A percentile compares a stretch with the other conserved stretches of the same genome.
phyloP scores from a whole-genome alignment of 768 basidiomycete genomes.

The Lactifluus rugatus region DNA sequence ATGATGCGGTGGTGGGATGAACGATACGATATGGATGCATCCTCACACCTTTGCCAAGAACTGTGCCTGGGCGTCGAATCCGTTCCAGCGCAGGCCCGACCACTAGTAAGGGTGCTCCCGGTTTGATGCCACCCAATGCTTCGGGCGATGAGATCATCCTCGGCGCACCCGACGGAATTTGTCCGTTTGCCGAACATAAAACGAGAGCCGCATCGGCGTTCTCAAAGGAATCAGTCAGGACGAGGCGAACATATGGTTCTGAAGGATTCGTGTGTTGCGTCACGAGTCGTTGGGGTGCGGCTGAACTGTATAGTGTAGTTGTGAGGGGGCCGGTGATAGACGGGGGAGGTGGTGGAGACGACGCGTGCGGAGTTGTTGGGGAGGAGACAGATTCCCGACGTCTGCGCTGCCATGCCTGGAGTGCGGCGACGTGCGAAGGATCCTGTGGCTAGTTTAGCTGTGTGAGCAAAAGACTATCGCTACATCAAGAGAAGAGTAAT shows the following conservation, averaged over 20 bases:
- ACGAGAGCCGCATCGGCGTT: slow-evolving; percentile 46
- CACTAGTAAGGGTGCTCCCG: slow-evolving; percentile 32
- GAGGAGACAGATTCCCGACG: slow-evolving; percentile 17
- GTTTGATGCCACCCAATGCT: slow-evolving; percentile 14
- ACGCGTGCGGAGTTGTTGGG: slow-evolving; percentile 17
- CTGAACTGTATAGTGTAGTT: slow-evolving; percentile 9
- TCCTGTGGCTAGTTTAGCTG: not conserved
- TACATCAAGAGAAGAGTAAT: not conserved
- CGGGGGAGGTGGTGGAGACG: slow-evolving; percentile 4
- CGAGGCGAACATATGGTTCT: slow-evolving; percentile 16
- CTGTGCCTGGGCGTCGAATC: slow-evolving; percentile 36
- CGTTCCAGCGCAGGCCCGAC: slow-evolving; percentile 40
- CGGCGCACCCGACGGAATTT: slow-evolving; percentile 20
- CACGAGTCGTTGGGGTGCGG: not conserved
- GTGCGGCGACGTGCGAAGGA: not conserved
- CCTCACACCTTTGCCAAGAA: slow-evolving; percentile 37
- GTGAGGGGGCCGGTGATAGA: slow-evolving; percentile 15
- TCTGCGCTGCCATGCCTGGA: slow-evolving; percentile 2
- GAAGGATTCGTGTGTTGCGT: not conserved
- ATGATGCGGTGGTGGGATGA: not conserved
- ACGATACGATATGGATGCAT: slow-evolving; percentile 49
- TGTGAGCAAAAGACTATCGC: not conserved
- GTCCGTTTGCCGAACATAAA: slow-evolving; percentile 28
- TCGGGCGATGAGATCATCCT: slow-evolving; percentile 16
- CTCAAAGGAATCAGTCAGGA: slow-evolving; percentile 28